Evolutionary conservation across 2,329 filamentous ascomycete genomes (phyloP), one percentile per base, ranked within the genome.

Genomic region (Dactylellina leptospora): DNA sequence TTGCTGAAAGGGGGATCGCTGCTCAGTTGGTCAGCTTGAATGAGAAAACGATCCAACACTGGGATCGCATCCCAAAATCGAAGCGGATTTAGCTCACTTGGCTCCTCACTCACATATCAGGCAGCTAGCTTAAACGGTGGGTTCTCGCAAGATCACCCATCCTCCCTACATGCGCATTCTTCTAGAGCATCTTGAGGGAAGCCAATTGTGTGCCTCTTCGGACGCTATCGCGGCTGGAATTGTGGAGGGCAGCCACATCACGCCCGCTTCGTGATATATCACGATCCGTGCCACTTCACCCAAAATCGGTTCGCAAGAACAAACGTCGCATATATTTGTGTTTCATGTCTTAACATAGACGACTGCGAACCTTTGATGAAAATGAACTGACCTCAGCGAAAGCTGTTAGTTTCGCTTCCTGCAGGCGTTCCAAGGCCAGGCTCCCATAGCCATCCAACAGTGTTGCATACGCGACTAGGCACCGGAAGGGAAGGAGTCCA

Each of bases 401-500:
- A 33, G 25, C 44, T 25, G 47, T 61, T 59, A 42, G 28, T 50
- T 59, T 56, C 13, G 36, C 18, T 50, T 47, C 56, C 51, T 71
- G 64, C 64, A 62, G 51, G 13, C 20, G 8, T 13, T 23, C 55
- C 64, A 56, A 62, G 66, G 47, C 68, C 68, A 72, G 68, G 68
- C 66, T 71, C 42, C 66, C 59, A 56, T 62, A 50, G 30, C 56
- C 44, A 40, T 33, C n/a, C 36, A 27, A 45, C 13, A 33, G 23
- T 54, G 38, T 44, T 64, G 68, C 68, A 64, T 59, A 64, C 45
- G 45, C 40, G 50, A 51, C 53, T 72, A 72, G 68, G 59, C 68
- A 72, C 59, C 68, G 40, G 53, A 64, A 62, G 42, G 68, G 68
- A 54, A 72, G 68, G 68, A 60, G 68, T 58, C 20, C 54, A 18